Percentiles rank a stretch among this genome's conserved stretches.
Conservation (phyloP, 106 monocot genomes). For the Agapanthus africanus region DNA sequence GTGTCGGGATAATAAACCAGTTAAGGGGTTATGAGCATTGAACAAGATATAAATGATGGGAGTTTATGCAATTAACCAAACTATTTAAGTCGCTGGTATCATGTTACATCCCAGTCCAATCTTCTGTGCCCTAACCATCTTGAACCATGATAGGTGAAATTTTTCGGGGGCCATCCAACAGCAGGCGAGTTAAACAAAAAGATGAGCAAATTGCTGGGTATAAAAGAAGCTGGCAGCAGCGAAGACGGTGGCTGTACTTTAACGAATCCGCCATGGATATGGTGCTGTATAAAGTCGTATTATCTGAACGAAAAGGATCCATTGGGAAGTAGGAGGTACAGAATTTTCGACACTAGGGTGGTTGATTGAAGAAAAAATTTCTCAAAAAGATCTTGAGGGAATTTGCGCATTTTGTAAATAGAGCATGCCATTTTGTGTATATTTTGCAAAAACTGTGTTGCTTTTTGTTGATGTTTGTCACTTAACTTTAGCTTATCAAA, state of each 20-base stretch:
- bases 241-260: background rate
- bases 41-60: too few relatives aligned
- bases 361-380: slow-evolving; percentile 4
- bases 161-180: slow-evolving; percentile 45
- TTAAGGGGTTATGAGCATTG: too few relatives aligned
- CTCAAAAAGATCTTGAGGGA: background rate
- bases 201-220: slow-evolving; percentile 60
- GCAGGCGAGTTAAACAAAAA: slow-evolving; percentile 19
- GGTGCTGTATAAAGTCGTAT: slow-evolving; percentile 9
- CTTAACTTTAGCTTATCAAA: too few relatives aligned
- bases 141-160: slow-evolving; percentile 34
- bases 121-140: background rate
- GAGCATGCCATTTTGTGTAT: background rate
- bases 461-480: too few relatives aligned
- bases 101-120: background rate
- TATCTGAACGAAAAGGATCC: slow-evolving; percentile 5
- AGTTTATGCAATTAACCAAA: too few relatives aligned
- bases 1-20: too few relatives aligned
- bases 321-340: slow-evolving; percentile 12
- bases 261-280: slow-evolving; percentile 60
- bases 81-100: too few relatives aligned
- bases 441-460: too few relatives aligned
- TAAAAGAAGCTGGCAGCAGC: slow-evolving; percentile 8
- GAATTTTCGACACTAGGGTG: background rate
- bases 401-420: background rate